Base-by-base conservation (phyloP, 441 rosid species). In the Omphalea diandra region DNA sequence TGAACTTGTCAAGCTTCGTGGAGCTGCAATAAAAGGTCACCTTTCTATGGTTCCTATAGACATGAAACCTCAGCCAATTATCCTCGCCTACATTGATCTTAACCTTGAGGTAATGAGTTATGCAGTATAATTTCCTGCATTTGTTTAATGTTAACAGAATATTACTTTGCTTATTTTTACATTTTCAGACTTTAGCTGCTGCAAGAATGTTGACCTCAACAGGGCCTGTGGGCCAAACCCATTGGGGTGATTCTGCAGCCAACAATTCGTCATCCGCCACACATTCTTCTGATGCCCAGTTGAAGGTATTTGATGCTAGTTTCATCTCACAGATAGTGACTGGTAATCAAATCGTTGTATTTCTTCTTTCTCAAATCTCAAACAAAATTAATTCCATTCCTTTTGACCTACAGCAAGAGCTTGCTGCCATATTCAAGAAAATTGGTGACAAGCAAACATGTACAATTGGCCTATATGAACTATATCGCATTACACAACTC, bases 1-100 rank as follows among this genome's bases (percentile, higher is more conserved):
- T 84, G 99, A 96, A 82, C 98, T 96, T 77, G 98, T 94, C 67
- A 96, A 96, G 85, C 97, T 96, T 79, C 90, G 93, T 62, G 99
- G 98, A 70, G 96, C 97, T 71, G 98, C 98, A 62, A 94, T 96
- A 62, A 96, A 96, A 87, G 98, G 99, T 36, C 98, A 96, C 77
- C 87, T 96, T 74, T 96, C 98, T 63, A 84, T 94, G 90, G 91
- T 94, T 77, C 99, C 99, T 63, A 93, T 96, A 67, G 99, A 96
- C 86, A 89, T 90, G 97, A 95, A 96, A 72, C 99, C 98, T 40
- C 98, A 91, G 78, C 99, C 99, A 70, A 93, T 96, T 75, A 89
- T 96, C 75, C 97, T 96, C 36, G 97, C 99, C 41, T 96, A 94
- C 79, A 96, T 96, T 50, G 99, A 96, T 80, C 96, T 96, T 69